Evolutionary conservation across 108 stramenopile species (phyloP), one percentile per base, ranked within the genome.

Genomic region (Pelagomonas calceolata): DNA sequence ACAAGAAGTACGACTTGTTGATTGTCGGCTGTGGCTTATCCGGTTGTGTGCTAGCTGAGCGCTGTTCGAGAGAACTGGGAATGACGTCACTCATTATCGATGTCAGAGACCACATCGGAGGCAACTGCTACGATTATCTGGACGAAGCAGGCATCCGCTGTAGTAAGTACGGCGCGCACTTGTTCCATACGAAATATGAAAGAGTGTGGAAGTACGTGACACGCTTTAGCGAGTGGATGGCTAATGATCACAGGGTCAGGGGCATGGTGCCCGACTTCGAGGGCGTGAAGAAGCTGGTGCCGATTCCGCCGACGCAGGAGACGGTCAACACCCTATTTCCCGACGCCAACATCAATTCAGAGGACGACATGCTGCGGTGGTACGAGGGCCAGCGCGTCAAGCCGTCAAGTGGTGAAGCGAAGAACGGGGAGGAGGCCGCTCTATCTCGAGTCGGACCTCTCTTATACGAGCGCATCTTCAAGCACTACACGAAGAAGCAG

Each of bases 231-330:
- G 74, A 85, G 30, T 92, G 91, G 91, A 84, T 73, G 16, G 76
- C 78, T 5, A 90, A 88, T 70, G 84, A 92, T 65, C 91, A 92
- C 69, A 65, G 83, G 33, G 88, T 89, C 31, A 32, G 86, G 72
- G 91, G 89, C 34, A 31, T 65, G n/a, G 72, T 73, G 0, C 66
- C 66, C 72, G 66, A 36, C 66, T 60, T 60, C 51, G 51, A 60
- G 26, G 51, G 51, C 26, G 16, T 32, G 34, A 12, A 32, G 45
- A 84, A 88, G 69, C 71, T 82, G 70, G 86, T 90, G 10, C 88
- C 89, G 36, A 88, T 91, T 70, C 91, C 91, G 21, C 89, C 89
- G 34, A 92, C 87, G 67, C 90, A 90, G 44, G 84, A 88, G 60
- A 92, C 91, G 30, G 91, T 92, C 34, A 92, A 92, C 78, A 64